These are phyloP conservation scores for Monosporozyma siamensis DNA, from an alignment of 805 yeast species.

Conservation along the genomic window DNA sequence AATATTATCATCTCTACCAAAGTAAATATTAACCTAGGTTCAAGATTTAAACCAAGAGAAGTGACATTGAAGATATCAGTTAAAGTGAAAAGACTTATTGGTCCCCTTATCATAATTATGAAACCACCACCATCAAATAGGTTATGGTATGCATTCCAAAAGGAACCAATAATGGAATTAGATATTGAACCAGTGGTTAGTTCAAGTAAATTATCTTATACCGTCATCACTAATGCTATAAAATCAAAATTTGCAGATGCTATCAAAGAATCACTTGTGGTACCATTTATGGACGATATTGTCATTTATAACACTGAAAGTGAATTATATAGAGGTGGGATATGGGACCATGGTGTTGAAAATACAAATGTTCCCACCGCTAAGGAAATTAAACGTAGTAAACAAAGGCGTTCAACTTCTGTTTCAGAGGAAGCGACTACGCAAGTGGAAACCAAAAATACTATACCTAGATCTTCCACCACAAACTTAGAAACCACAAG, in stretches of 20 bases:
- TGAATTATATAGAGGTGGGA: constrained; percentile 84
- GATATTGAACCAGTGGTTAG: constrained; percentile 87
- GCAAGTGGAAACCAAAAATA: neutral
- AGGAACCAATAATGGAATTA: constrained; percentile 66
- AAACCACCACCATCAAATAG: constrained; percentile 90
- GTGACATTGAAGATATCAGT: constrained; percentile 67
- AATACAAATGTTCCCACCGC: neutral
- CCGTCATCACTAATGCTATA: constrained; percentile 70
- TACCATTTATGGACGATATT: constrained; percentile 85
- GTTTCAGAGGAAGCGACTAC: too few relatives aligned
- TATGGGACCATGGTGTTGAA: constrained; percentile 49
- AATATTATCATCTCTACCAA: constrained; percentile 73
- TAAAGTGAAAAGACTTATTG: constrained; percentile 58
- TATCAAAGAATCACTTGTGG: constrained; percentile 66
- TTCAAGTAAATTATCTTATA: constrained; percentile 68
- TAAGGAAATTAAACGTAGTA: neutral
- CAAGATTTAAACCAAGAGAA: constrained; percentile 65
- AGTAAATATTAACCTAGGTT: constrained; percentile 63
- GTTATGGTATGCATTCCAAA: constrained; percentile 81
- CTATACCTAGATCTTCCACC: too few relatives aligned
- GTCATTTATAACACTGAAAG: constrained; percentile 54
- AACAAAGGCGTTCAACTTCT: neutral
- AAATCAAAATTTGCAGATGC: constrained; percentile 73
- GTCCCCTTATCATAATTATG: constrained; percentile 56
- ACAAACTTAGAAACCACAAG: too few relatives aligned